phyloP scores from a whole-genome alignment of 176 grass and related monocot species.

The Musa beccarii region DNA sequence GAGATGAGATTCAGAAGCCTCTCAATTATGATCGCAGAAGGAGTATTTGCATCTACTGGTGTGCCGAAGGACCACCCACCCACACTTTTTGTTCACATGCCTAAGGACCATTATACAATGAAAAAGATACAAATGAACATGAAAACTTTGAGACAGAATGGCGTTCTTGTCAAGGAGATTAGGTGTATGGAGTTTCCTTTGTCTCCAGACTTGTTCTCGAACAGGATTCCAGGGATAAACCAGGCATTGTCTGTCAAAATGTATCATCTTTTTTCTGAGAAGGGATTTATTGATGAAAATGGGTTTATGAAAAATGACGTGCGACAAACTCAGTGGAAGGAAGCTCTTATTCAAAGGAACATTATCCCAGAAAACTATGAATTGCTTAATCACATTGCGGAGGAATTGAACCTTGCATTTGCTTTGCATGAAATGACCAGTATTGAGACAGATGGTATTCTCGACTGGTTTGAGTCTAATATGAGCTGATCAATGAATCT shows the following conservation, averaged over 20 bases:
- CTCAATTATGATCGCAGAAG: conserved; percentile 72
- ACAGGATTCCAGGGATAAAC: conserved; percentile 46
- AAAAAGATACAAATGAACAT: conserved; percentile 30
- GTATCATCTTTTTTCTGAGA: conserved; percentile 42
- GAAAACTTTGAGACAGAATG: conserved; percentile 33
- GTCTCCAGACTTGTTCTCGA: conserved; percentile 29
- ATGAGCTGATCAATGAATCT: conserved; percentile 24
- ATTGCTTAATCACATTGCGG: conserved; percentile 62
- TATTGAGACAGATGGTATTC: conserved; percentile 55
- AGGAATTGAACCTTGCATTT: conserved; percentile 89
- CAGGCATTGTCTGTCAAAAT: conserved; percentile 33
- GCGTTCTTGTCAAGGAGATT: conserved; percentile 52
- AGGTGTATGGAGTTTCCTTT: conserved; percentile 47
- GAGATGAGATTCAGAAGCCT: conserved; percentile 64
- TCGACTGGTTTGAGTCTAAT: conserved; percentile 73
- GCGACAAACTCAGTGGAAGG: conserved; percentile 51
- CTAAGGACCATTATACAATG: conserved; percentile 43
- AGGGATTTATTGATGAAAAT: conserved; percentile 65
- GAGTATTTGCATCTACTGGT: conserved; percentile 36
- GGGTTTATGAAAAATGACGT: conserved; percentile 64
- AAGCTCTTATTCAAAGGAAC: conserved; percentile 42
- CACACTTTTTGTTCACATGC: conserved; percentile 90
- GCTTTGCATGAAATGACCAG: conserved; percentile 80
- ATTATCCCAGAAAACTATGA: conserved; percentile 49
- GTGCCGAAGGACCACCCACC: conserved; percentile 55